These are phyloP conservation scores for Kluyveromyces siamensis DNA, from an alignment of 805 yeast species.

Conservation along the genomic window DNA sequence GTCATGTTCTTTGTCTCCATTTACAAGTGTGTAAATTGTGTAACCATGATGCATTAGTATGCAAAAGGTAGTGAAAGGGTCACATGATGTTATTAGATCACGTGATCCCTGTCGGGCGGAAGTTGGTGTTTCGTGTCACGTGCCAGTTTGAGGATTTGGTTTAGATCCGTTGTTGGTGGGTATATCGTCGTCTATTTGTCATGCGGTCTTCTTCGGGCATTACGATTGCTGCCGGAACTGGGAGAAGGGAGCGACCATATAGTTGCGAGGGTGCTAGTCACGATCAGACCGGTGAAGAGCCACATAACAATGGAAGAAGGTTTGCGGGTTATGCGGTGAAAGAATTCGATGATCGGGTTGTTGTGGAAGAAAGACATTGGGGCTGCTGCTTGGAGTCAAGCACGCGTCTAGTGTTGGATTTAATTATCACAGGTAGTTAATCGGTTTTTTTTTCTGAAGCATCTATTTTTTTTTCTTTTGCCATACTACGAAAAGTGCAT, in stretches of 20 bases:
- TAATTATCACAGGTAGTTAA: not conserved
- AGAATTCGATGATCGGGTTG: slow-evolving; percentile 21
- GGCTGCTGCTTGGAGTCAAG: not conserved
- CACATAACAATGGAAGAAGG: slow-evolving; percentile 25
- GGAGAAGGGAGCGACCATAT: slow-evolving; percentile 9
- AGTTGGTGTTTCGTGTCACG: too few species aligned
- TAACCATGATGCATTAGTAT: too few species aligned
- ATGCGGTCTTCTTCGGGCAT: not conserved
- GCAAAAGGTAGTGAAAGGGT: too few species aligned
- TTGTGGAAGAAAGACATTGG: slow-evolving; percentile 22
- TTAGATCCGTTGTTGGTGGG: too few species aligned
- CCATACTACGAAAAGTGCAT: too few species aligned
- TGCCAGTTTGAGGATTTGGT: too few species aligned
- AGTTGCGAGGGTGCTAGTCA: slow-evolving; percentile 19
- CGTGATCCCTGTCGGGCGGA: too few species aligned
- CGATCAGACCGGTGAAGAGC: slow-evolving; percentile 24
- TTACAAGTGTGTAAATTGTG: too few species aligned
- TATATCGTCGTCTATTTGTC: not conserved
- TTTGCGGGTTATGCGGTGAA: slow-evolving; percentile 14
- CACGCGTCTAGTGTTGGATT: not conserved
- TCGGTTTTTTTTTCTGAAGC: too few species aligned
- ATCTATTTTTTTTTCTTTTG: too few species aligned
- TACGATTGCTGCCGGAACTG: not conserved
- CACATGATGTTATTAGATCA: not conserved
- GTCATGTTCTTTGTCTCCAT: too few species aligned